Evolutionary conservation across 2,329 filamentous ascomycete genomes (phyloP).

Genomic region (Aspergillus sp.): DNA sequence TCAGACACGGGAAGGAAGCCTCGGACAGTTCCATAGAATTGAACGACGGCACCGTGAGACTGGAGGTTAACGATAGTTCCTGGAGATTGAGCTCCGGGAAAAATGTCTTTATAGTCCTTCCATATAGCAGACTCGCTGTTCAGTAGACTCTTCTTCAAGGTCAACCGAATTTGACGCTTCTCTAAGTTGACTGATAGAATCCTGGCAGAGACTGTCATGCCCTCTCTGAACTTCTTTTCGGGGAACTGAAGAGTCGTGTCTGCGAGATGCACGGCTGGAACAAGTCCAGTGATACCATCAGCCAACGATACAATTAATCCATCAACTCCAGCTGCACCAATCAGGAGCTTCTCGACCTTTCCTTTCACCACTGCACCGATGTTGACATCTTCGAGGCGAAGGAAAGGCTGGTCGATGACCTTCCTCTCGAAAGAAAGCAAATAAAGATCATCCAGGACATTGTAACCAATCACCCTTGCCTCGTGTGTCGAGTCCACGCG

Average conservation of each 20-base stretch:
- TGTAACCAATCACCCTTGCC: constrained; percentile 81
- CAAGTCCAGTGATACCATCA: constrained; percentile 83
- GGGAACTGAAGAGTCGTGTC: constrained; percentile 85
- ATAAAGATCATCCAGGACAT: constrained; percentile 78
- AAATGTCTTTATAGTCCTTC: constrained; percentile 69
- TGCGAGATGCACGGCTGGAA: constrained; percentile 81
- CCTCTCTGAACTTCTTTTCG: constrained; percentile 92
- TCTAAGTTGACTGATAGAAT: constrained; percentile 74
- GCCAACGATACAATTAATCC: constrained; percentile 79
- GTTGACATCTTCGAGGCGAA: constrained; percentile 85
- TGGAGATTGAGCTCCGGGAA: constrained; percentile 70
- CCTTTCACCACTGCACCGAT: constrained; percentile 77
- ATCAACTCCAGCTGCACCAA: constrained; percentile 71
- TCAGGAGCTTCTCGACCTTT: constrained; percentile 76
- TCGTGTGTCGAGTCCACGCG: constrained; percentile 73
- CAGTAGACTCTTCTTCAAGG: constrained; percentile 88
- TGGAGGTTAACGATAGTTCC: constrained; percentile 84
- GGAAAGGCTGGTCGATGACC: constrained; percentile 79
- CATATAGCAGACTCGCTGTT: constrained; percentile 82
- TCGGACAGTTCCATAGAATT: constrained; percentile 80
- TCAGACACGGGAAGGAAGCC: constrained; percentile 90
- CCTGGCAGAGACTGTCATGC: constrained; percentile 75
- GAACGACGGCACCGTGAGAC: constrained; percentile 75
- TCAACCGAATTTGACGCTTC: constrained; percentile 77
- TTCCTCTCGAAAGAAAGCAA: constrained; percentile 78